Base-by-base conservation (phyloP, 2,329 filamentous ascomycete species). In the Diaporthe destruens region DNA sequence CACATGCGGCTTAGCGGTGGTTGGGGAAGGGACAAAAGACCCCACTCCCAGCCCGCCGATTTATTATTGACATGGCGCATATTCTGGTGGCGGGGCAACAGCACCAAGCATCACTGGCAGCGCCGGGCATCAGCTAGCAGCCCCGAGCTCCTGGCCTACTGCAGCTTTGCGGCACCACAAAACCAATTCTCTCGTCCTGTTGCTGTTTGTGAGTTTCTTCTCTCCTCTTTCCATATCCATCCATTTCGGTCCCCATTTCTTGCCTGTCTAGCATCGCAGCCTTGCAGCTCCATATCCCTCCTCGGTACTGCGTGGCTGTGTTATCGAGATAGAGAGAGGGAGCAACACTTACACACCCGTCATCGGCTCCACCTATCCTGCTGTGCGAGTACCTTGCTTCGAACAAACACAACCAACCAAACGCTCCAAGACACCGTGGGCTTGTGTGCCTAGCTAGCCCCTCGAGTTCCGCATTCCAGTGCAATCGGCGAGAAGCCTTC, bases 41-140 rank as follows among this genome's bases (percentile, higher is more conserved):
- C 68, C 68, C 61, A 55, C 11, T 65, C 63, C 68, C 70, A 72
- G 70, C 70, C 59, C 68, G 68, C 68, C 68, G 32, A 70, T 70
- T 70, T 70, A 70, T 70, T 70, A 70, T 70, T 61, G 68, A 70
- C 68, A 70, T 53, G 47, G 32, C 55, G 12, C 29, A 49, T 53
- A 53, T 61, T 61, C 1, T 53, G 68, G 68, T 70, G 68, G 68
- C 68, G 68, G 68, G 68, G 68, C 68, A 70, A 61, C 68, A 36
- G 20, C 47, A n/a, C n/a, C 29, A 61, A 61, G 56, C 56, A 12
- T 32, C 55, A n/a, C n/a, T n/a, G n/a, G n/a, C n/a, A 23, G 55
- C 55, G 12, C 34, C 34, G 20, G 55, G 55, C 55, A 57, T 47
- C 29, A 65, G 23, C 42, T 49, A 51, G 59, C 44, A 63, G 39